Base-by-base conservation (phyloP, 441 rosid species). In the Sinapis alba region DNA sequence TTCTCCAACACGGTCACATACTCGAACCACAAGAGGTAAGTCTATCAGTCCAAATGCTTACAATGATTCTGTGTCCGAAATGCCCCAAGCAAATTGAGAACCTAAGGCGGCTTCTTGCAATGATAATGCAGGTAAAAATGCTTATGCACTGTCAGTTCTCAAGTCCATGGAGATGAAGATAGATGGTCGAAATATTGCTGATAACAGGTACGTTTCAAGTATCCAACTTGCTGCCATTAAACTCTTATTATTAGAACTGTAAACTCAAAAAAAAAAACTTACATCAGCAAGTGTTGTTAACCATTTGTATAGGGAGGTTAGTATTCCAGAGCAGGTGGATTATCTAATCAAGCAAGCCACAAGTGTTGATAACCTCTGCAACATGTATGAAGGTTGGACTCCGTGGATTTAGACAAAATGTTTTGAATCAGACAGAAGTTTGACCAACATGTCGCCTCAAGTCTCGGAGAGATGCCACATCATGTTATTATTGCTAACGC, bases 321-420 rank as follows among this genome's bases (percentile, higher is more conserved):
- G 86, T 69, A 77, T 93, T 23, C 62, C 82, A 7, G 97, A 96
- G 86, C 98, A 93, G 80, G 99, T 96, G 68, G 97, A 91, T 77
- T 85, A 89, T 84, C 88, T 96, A 76, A 85, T 93, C 59, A 91
- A 90, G 85, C 97, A 96, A 78, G 96, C 99, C 16, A 85, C 86
- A 47, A 93, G 97, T 50, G 54, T 91, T 70, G 98, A 91, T 80
- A 91, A 89, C 72, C 97, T 96, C 75, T 91, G 98, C 94, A 96
- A 92, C 87, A 96, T 96, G 99, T 91, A 96, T 61, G 99, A 96
- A 85, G 99, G 97, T 72, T 96, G 99, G 99, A 96, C 97, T n/a
- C 97, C 99, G 21, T 91, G 98, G 99, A 96, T 93, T 83, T 96
- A 77, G 76, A 71, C 4, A 47, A 61, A 26, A 58, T 4, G 53